phyloP scores from a whole-genome alignment of 306 rosid genomes.

The Castanospermum australe region DNA sequence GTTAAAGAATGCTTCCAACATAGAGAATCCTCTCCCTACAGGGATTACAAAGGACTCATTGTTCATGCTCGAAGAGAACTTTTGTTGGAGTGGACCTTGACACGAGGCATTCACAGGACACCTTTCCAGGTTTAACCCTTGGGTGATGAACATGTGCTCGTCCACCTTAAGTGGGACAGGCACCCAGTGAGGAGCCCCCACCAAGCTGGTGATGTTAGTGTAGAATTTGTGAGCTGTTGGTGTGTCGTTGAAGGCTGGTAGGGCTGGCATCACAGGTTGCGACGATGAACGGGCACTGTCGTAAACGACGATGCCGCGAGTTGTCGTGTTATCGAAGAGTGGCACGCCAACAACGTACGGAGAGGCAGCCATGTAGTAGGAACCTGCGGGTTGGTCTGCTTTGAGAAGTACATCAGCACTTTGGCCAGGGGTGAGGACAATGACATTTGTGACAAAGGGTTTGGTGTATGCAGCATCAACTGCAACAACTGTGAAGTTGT shows the following conservation, averaged over 20 bases:
- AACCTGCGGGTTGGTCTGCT: slow-evolving; percentile 39
- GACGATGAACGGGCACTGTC: background rate
- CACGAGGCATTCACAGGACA: slow-evolving; percentile 42
- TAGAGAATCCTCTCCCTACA: slow-evolving; percentile 29
- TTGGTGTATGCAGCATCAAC: slow-evolving; percentile 52
- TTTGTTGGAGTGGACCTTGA: background rate
- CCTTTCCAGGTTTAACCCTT: slow-evolving; percentile 25
- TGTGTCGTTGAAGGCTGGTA: slow-evolving; percentile 44
- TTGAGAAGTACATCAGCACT: slow-evolving; percentile 47
- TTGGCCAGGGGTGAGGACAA: slow-evolving; percentile 51
- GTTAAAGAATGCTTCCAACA: slow-evolving; percentile 49
- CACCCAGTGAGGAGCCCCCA: slow-evolving; percentile 49
- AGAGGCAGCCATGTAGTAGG: slow-evolving; percentile 63
- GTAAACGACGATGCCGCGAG: slow-evolving; percentile 44
- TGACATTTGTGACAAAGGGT: slow-evolving; percentile 37
- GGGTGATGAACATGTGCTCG: slow-evolving; percentile 50
- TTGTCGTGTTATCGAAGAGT: slow-evolving; percentile 21
- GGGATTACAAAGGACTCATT: slow-evolving; percentile 64
- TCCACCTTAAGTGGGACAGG: slow-evolving; percentile 53
- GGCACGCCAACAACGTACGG: slow-evolving; percentile 9
- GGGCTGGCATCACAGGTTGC: slow-evolving; percentile 34
- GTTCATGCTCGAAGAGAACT: slow-evolving; percentile 59
- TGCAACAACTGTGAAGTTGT: slow-evolving; percentile 55
- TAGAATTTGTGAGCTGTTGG: slow-evolving; percentile 42
- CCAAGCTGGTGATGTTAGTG: slow-evolving; percentile 35